phyloP scores from a whole-genome alignment of 768 basidiomycete genomes.

The Boletellus emodensis region DNA sequence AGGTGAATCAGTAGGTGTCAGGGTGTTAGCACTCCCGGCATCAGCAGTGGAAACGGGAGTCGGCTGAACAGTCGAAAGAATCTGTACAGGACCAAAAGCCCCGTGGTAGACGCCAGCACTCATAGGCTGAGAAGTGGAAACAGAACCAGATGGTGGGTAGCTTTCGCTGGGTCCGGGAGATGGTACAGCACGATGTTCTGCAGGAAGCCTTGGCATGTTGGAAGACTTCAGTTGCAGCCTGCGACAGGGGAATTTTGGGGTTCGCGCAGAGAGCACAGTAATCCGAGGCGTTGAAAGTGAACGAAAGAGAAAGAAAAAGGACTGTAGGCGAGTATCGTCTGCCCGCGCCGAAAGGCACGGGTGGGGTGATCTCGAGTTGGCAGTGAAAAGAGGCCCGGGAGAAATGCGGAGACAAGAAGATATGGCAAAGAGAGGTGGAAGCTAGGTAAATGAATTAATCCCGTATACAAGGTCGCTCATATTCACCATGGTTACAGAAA shows the following conservation, averaged over 20 bases:
- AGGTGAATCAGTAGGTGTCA: neutral
- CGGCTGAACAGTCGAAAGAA: too few species aligned
- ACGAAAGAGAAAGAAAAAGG: conserved; percentile 16
- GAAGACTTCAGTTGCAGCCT: conserved; percentile 4
- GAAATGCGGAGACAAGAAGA: neutral
- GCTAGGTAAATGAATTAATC: conserved; percentile 4
- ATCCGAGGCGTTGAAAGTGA: conserved; percentile 12
- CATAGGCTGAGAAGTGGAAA: conserved; percentile 37
- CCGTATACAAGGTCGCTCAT: conserved; percentile 7
- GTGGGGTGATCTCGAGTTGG: neutral
- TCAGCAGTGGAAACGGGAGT: neutral
- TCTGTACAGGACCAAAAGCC: too few species aligned
- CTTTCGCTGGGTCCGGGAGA: conserved; percentile 31
- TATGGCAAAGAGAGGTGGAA: conserved; percentile 6
- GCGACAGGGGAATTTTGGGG: neutral
- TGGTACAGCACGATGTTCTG: conserved; percentile 10
- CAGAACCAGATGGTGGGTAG: conserved; percentile 23
- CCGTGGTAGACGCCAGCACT: conserved; percentile 33
- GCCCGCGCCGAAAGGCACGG: conserved; percentile 4
- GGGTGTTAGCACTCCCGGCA: neutral
- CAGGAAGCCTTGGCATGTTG: conserved; percentile 13
- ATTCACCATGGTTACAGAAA: conserved; percentile 23
- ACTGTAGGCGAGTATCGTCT: conserved; percentile 16
- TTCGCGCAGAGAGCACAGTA: neutral
- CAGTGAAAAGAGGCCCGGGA: neutral